Evolutionary conservation across 2,329 filamentous ascomycete species (phyloP).

Genomic region (Ophiostoma montium): DNA sequence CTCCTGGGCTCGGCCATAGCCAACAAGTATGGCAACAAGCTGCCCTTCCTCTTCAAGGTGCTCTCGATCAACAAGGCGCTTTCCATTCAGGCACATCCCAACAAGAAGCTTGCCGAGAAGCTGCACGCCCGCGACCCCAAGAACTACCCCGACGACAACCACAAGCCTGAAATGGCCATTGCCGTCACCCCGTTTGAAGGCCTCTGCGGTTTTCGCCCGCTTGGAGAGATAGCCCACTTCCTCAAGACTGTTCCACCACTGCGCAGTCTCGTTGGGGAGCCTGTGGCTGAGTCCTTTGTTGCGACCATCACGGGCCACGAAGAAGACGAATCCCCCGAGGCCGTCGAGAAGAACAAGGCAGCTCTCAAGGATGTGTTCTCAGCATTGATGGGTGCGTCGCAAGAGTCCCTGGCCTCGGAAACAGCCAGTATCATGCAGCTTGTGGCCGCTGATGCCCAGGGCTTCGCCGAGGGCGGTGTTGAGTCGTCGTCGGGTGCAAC

Average conservation of each 20-base stretch:
- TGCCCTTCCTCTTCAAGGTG: conserved; percentile 97
- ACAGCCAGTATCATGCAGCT: conserved; percentile 56
- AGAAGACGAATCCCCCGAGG: conserved; percentile 22
- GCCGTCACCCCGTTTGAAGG: conserved; percentile 94
- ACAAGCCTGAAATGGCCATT: conserved; percentile 99
- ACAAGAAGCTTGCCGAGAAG: conserved; percentile 84
- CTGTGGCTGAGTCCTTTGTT: conserved; percentile 43
- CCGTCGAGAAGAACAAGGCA: conserved; percentile 52
- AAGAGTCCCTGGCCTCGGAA: conserved; percentile 48
- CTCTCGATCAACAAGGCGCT: conserved; percentile 91
- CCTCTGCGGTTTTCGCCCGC: conserved; percentile 84
- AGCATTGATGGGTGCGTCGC: conserved; percentile 63
- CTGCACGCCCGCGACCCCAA: conserved; percentile 75
- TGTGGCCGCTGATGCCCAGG: conserved; percentile 38
- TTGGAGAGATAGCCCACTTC: conserved; percentile 78
- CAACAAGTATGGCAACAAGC: conserved; percentile 62
- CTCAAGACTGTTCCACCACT: conserved; percentile 44
- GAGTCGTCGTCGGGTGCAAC: conserved; percentile 53
- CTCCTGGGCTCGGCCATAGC: conserved; percentile 63
- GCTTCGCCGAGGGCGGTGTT: conserved; percentile 62
- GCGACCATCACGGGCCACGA: conserved; percentile 34
- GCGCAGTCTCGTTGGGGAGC: conserved; percentile 51
- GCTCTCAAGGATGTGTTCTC: conserved; percentile 63
- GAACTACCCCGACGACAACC: conserved; percentile 98
- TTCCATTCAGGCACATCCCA: conserved; percentile 92